phyloP scores from a whole-genome alignment of 163 green algal species.

The Volvox carteri region DNA sequence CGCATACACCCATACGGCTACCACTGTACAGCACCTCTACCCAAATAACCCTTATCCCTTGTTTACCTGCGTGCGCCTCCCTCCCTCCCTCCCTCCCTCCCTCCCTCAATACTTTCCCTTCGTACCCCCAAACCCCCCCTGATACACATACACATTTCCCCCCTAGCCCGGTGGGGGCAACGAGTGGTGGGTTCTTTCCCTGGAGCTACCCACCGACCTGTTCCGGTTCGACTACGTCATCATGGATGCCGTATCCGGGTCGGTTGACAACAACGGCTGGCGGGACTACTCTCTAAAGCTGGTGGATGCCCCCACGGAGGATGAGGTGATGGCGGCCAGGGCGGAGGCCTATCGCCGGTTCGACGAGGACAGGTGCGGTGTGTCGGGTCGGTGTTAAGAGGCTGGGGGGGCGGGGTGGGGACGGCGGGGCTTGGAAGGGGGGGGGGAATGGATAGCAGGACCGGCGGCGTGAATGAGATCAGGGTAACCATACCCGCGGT shows the following conservation, averaged over 20 bases:
- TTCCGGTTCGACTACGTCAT: slow-evolving; percentile 87
- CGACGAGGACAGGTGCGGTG: slow-evolving; percentile 51
- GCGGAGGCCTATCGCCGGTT: slow-evolving; percentile 61
- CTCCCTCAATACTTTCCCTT: neutral
- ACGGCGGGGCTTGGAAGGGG: neutral
- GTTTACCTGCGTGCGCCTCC: neutral
- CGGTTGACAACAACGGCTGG: slow-evolving; percentile 88
- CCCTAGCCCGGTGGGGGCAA: slow-evolving; percentile 10
- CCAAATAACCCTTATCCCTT: too few species aligned
- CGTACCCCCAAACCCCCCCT: neutral
- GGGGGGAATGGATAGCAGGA: neutral
- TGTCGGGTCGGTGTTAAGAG: neutral
- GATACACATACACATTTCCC: neutral
- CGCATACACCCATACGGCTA: too few species aligned
- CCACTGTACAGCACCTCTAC: too few species aligned
- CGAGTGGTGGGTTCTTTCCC: slow-evolving; percentile 80
- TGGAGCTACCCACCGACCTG: slow-evolving; percentile 70
- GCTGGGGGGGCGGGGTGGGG: neutral
- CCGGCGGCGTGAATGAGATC: neutral
- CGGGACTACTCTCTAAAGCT: slow-evolving; percentile 72
- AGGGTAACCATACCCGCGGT: too few species aligned
- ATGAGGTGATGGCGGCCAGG: slow-evolving; percentile 74
- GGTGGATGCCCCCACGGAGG: slow-evolving; percentile 68
- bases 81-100: neutral
- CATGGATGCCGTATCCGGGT: slow-evolving; percentile 70